phyloP scores from a whole-genome alignment of 2,329 filamentous ascomycete genomes.

The Pleomassaria siparia region DNA sequence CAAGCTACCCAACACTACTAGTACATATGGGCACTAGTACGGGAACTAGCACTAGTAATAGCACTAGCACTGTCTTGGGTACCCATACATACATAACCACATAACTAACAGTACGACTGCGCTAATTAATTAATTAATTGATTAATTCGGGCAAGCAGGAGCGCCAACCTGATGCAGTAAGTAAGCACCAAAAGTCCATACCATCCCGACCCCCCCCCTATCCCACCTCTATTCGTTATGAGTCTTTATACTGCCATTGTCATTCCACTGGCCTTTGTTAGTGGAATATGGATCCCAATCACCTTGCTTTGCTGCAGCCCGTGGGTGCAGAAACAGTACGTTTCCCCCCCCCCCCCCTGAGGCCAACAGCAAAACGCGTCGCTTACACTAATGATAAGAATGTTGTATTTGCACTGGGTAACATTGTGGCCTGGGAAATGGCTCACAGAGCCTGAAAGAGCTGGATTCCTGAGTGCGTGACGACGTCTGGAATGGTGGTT shows the following conservation, averaged over 20 bases:
- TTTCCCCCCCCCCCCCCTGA: too few species aligned
- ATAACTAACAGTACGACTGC: too few species aligned
- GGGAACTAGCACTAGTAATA: too few species aligned
- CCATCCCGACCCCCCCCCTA: neutral
- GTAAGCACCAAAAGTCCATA: neutral
- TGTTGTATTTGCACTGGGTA: slow-evolving; percentile 40
- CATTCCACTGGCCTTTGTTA: slow-evolving; percentile 29
- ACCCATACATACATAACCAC: too few species aligned
- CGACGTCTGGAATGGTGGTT: neutral
- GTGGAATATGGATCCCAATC: slow-evolving; percentile 38
- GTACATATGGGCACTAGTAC: too few species aligned
- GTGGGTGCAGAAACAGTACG: slow-evolving; percentile 40
- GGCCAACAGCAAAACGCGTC: neutral
- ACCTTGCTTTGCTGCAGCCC: slow-evolving; percentile 38
- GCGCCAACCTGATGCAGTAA: slow-evolving; percentile 1
- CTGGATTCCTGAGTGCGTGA: slow-evolving; percentile 37
- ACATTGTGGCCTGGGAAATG: slow-evolving; percentile 40
- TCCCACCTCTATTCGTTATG: slow-evolving; percentile 17
- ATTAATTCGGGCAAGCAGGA: neutral
- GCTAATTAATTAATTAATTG: too few species aligned
- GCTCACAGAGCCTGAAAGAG: slow-evolving; percentile 40
- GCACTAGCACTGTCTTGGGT: too few species aligned
- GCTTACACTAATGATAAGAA: slow-evolving; percentile 23
- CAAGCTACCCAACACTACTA: too few species aligned
- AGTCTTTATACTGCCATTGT: slow-evolving; percentile 20